Base-by-base conservation (phyloP, 2,329 filamentous ascomycete genomes). In the Penicillium olsonii region DNA sequence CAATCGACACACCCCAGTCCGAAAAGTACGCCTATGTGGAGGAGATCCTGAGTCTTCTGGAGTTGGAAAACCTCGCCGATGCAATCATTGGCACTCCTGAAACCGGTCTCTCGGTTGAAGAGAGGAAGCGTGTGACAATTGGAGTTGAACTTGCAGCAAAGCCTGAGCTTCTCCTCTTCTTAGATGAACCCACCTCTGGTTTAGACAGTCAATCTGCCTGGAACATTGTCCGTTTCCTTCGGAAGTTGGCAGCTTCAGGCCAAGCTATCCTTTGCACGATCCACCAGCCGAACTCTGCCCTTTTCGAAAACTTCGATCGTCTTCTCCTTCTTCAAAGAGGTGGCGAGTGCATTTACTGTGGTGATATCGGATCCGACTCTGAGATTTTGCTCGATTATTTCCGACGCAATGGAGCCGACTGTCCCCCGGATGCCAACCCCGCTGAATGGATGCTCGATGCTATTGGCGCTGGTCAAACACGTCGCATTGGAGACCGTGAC, bases 401-500 rank as follows among this genome's bases (percentile, higher is more conserved):
- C 49, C 73, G 77, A 50, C 67, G 68, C 0, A 73, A 81, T 22
- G 80, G 79, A 3, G 78, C 73, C 0, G 74, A 73, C 37, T 84
- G 80, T 50, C 75, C 77, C 1, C 59, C 71, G 0, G 63, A 77
- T 34, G 73, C 72, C 1, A 83, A 83, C 34, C 78, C 79, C 0
- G 80, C 80, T 0, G 81, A 83, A 33, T 71, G 63, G 61, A 70
- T 72, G 65, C 63, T 72, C 2, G 69, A 72, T 64, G 88, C 87
- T 5, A 87, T 92, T 33, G 88, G 89, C 45, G 88, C 88, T 19
- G 88, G 88, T 10, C 87, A 85, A 55, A 75, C 83, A 10, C 81
- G 87, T 15, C 85, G 87, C 4, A 81, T 92, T 38, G 88, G 88
- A 22, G 79, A 84, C 66, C 80, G 81, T 38, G 88, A 94, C 71